Evolutionary conservation across 306 rosid species (phyloP).

Genomic region (Rosa rugosa): DNA sequence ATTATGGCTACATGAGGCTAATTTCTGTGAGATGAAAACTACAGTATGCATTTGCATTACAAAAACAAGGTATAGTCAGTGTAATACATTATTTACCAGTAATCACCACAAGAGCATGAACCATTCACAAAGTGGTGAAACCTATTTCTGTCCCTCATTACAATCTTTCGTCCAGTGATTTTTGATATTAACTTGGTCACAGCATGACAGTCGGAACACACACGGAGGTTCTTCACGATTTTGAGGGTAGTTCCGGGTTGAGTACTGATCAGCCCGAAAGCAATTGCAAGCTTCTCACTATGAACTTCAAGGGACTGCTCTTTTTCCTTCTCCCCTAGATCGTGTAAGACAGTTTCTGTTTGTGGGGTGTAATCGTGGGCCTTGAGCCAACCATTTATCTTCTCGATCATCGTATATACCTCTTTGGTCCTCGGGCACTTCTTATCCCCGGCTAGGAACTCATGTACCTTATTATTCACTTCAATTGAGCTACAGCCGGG

Average conservation of each 20-base stretch:
- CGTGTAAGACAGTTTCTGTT: slow-evolving; percentile 62
- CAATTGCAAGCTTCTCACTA: slow-evolving; percentile 80
- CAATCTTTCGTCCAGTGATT: slow-evolving; percentile 56
- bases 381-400: slow-evolving; percentile 64
- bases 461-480: slow-evolving; percentile 62
- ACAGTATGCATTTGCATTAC: no score
- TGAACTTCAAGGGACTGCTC: slow-evolving; percentile 73
- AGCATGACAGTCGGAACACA: slow-evolving; percentile 74
- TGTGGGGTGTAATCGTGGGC: slow-evolving; percentile 59
- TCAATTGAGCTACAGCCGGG: slow-evolving; percentile 87
- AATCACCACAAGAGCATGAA: slow-evolving; percentile 72
- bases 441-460: slow-evolving; percentile 75
- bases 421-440: slow-evolving; percentile 62
- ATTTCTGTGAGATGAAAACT: background rate
- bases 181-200: slow-evolving; percentile 70
- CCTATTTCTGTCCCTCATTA: slow-evolving; percentile 75
- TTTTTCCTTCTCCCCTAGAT: slow-evolving; percentile 62
- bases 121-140: slow-evolving; percentile 82
- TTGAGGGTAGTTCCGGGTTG: slow-evolving; percentile 57
- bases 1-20: background rate
- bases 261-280: slow-evolving; percentile 78
- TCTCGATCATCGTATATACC: slow-evolving; percentile 59
- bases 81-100: slow-evolving; percentile 45
- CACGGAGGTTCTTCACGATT: slow-evolving; percentile 75
- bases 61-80: background rate